These are phyloP conservation scores for Cercophora sp. DNA, from an alignment of 495 filamentous ascomycete species.

Conservation along the genomic window DNA sequence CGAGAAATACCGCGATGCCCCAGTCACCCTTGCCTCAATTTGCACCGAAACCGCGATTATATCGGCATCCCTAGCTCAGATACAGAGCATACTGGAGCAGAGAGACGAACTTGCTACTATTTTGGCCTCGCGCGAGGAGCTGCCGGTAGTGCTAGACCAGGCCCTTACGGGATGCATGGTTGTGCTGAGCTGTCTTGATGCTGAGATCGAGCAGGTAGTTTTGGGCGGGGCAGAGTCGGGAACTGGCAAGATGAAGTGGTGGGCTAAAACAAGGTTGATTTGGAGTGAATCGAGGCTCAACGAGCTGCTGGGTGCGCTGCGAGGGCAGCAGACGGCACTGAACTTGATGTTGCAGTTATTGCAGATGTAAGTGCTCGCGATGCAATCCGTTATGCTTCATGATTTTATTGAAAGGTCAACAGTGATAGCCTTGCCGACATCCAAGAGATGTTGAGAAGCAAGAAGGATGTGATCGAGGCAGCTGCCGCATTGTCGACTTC, in stretches of 20 bases:
- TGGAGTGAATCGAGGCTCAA: constrained; percentile 7
- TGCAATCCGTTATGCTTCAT: background rate
- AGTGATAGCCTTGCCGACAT: constrained; percentile 9
- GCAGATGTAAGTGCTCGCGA: constrained; percentile 4
- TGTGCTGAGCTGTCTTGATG: constrained; percentile 10
- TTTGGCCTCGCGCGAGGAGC: constrained; percentile 3
- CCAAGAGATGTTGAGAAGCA: background rate
- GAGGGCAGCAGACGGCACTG: constrained; percentile 6
- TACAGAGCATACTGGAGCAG: constrained; percentile 5
- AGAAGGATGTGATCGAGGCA: background rate
- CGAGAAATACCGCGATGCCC: constrained; percentile 7
- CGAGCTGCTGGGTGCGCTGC: background rate
- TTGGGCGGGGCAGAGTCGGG: background rate
- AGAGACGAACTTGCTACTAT: background rate
- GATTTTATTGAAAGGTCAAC: background rate
- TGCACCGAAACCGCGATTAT: constrained; percentile 10
- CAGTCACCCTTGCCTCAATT: constrained; percentile 1
- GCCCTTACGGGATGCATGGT: constrained; percentile 11
- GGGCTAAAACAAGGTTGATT: background rate
- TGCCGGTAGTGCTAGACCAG: constrained; percentile 5
- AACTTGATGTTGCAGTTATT: constrained; percentile 4
- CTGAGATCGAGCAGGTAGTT: constrained; percentile 7
- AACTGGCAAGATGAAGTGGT: background rate
- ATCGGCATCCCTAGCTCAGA: constrained; percentile 8
- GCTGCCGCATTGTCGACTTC: background rate